Evolutionary conservation across 1,284 basidiomycete genomes (phyloP), one percentile per base, ranked within the genome.

Genomic region (Ganoderma leucocontextum): DNA sequence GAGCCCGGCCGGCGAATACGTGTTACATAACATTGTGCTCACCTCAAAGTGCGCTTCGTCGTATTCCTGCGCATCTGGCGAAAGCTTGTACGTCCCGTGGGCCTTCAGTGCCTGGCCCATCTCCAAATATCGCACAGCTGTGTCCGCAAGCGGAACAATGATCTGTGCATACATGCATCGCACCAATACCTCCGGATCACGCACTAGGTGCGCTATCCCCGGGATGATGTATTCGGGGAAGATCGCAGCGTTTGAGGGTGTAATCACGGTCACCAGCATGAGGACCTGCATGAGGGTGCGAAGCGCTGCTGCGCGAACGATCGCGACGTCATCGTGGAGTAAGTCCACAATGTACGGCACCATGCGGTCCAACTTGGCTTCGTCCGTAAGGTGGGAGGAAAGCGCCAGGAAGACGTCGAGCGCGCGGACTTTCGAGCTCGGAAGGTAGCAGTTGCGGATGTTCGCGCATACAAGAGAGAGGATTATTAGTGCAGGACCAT

Each of bases 191-290:
- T 97, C 96, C 0, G 90, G 82, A 77, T 99, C 98, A 52, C 89
- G 87, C 0, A 93, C 88, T 6, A 99, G 85, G 71, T 95, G 90
- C 39, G 89, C 87, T 74, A 96, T 89, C 75, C 97, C 95, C 0
- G 97, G 97, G 36, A 99, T 89, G 68, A 99, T 92, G 79, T 99
- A 99, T 80, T 99, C 97, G 0, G 95, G 92, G 75, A 99, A 95
- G 33, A 98, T 93, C 60, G 90, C 85, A 73, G 85, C 91, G 75
- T 99, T 98, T 0, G 95, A 95, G 0, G 95, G 94, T 0, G 96
- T 96, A 67, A 99, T 95, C 1, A 93, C 91, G 0, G 89, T 89
- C 15, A 98, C 93, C 17, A 94, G 85, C 82, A 95, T 92, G 62
- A 97, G 83, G 47, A 95, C 88, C 82, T 96, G 94, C 72, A 96